Base-by-base conservation (phyloP, 2,329 filamentous ascomycete species). In the Penicillium sp. region DNA sequence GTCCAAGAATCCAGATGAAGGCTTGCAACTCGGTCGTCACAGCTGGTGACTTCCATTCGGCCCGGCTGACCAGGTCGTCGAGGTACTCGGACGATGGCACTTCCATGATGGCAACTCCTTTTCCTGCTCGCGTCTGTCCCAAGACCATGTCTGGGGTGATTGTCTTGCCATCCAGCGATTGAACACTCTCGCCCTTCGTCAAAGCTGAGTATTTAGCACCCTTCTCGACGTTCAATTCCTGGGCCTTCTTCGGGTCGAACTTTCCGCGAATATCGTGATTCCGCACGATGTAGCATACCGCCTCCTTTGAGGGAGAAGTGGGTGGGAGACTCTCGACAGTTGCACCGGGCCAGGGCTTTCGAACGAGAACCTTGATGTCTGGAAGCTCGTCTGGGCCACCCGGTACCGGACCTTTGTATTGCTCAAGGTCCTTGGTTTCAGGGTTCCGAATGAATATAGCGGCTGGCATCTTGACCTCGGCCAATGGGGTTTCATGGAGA, bases 121-220 rank as follows among this genome's bases (percentile, higher is more conserved):
- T 83, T 11, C 91, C 91, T 6, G 82, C 80, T 53, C 85, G 81
- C 3, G 81, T 75, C 11, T 86, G 78, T 1, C 83, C 90, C 49
- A 99, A 69, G 1, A 97, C 91, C 87, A 96, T 94, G 0, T 94
- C 89, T 1, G 93, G 88, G 0, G 88, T 94, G 30, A 99, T 84
- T 0, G 81, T 82, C 7, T 78, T 80, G 5, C 90, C 91, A 64
- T 88, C 82, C 14, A 79, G 76, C 25, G 84, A 85, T 50, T 78
- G 75, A 1, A 94, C 85, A 45, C 73, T 85, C 59, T 86, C 61
- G 2, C 91, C 91, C 1, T 67, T 70, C 0, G 87, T 80, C 41
- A 99, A 78, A 12, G 71, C 65, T 35, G 78, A 78, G 71, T 82
- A 95, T 46, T 87, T 77, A 0, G 62, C 70, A 1, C 84, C 86